Evolutionary conservation across 2,329 filamentous ascomycete genomes (phyloP), one percentile per base, ranked within the genome.

Genomic region (Cryphonectria japonica): DNA sequence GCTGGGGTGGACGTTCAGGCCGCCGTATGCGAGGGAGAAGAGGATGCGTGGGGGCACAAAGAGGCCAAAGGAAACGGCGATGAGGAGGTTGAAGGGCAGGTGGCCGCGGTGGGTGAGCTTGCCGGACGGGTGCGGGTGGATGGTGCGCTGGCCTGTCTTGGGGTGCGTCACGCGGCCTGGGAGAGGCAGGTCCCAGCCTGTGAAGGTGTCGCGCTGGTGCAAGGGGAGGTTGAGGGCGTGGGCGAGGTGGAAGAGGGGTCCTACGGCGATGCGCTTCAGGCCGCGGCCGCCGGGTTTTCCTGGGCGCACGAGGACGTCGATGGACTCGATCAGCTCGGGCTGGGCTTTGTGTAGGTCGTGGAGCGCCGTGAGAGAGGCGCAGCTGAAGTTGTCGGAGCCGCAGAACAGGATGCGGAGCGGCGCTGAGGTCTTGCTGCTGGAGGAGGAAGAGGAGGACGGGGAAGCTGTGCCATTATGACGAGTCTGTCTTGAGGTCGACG

Each of bases 1-100:
- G 0, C 95, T 98, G 0, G 96, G 96, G 78, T 99, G 96, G 2
- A 99, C 87, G 80, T 99, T 99, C 3, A 99, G 82, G 0, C 96
- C 96, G 60, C 95, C 95, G 81, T 97, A 97, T 76, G 87, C 88
- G 34, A 92, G 88, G 0, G 82, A 82, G 32, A 83, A 83, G 32
- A 99, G 84, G 22, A 98, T 89, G 5, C 93, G 87, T 0, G 87
- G 86, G 0, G 96, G 96, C 0, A 99, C 91, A 73, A 98, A 92
- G 9, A 97, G 87, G 3, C 96, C 96, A 81, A 98, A 99, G 0
- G 96, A 98, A 5, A 98, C 96, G 64, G 95, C 95, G 62, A 98
- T 85, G 75, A 99, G 87, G 71, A 99, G 84, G 79, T 98, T 94
- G 75, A 90, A 89, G 32, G 71, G 70, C 3, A 83, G 77, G 60